Evolutionary conservation across 2,329 filamentous ascomycete genomes (phyloP), one percentile per base, ranked within the genome.

Genomic region (Aspergillus sp.): DNA sequence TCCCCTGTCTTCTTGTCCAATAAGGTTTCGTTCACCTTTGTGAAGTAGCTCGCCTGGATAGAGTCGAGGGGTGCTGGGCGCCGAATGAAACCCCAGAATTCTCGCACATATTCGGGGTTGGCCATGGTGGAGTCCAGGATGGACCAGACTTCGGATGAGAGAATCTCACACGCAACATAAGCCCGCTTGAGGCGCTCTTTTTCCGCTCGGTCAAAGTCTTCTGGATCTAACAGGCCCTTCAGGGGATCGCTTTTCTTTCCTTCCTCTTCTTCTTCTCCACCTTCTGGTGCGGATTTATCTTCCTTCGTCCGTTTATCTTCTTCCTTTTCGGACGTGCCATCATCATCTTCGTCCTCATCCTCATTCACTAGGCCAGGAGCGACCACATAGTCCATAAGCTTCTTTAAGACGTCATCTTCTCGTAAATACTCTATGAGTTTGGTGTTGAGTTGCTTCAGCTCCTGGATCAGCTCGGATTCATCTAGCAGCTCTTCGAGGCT

Each of bases 1-100:
- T 97, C 93, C 69, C 96, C 91, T 5, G 96, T 97, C 83, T 98
- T 98, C 78, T 95, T 96, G 74, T 98, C 95, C 55, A 99, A 89
- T 18, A 99, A 79, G n/a, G 91, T 90, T 78, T 99, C 95, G 74
- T 98, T 98, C 70, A 99, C 93, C 73, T 98, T 99, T 55, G 93
- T 97, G 73, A 99, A 99, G 74, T 99, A 99, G 69, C 93, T 93
- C 17, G 95, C 93, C 76, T 98, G 93, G 5, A 97, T 83, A 38
- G 93, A 90, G 72, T 98, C 93, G 55, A 99, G 83, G 3, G 93
- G 91, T 11, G 91, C 84, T n/a, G 90, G 85, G 55, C 88, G 85
- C 71, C 89, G 89, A 66, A 99, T 77, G 74, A 97, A 99, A 48
- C 86, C 81, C 95, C 95, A 99, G 74, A 99, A 98, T 64, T 89